These are phyloP conservation scores for Fusarium sp. DNA, from an alignment of 2,329 filamentous ascomycete species.

Conservation along the genomic window DNA sequence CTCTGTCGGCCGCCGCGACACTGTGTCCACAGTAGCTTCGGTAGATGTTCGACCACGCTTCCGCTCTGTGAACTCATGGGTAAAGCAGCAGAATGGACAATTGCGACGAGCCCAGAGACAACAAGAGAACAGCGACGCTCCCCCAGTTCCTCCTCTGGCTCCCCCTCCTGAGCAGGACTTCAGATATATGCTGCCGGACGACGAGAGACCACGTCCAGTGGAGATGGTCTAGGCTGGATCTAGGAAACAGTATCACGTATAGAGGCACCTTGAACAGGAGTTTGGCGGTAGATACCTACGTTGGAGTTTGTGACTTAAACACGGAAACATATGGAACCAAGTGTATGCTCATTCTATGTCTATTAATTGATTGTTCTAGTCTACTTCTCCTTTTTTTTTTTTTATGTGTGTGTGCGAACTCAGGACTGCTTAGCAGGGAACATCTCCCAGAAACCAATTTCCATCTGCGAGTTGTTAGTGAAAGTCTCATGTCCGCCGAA, in stretches of 20 bases:
- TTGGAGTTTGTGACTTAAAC: constrained; percentile 11
- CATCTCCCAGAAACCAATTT: constrained; percentile 67
- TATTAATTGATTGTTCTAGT: constrained; percentile 23
- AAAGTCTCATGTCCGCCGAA: neutral
- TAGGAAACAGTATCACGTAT: neutral
- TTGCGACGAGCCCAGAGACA: constrained; percentile 60
- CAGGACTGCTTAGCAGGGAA: constrained; percentile 52
- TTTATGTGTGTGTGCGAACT: neutral
- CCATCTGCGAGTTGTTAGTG: constrained; percentile 54
- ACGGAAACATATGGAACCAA: constrained; percentile 17
- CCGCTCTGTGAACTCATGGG: constrained; percentile 71
- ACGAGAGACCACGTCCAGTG: constrained; percentile 58
- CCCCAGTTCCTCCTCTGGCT: constrained; percentile 53
- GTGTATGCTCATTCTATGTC: constrained; percentile 37
- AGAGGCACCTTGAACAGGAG: constrained; percentile 16
- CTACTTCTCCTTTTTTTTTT: neutral
- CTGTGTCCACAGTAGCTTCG: constrained; percentile 63
- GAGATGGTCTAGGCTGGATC: constrained; percentile 41
- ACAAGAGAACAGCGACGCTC: constrained; percentile 44
- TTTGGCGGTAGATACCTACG: constrained; percentile 17
- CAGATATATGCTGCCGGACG: constrained; percentile 63
- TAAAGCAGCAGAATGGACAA: constrained; percentile 70
- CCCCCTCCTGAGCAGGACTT: constrained; percentile 60
- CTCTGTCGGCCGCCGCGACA: constrained; percentile 55
- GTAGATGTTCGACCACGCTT: constrained; percentile 67